Evolutionary conservation across 2,329 filamentous ascomycete genomes (phyloP).

Genomic region (Aspergillus bombycis): DNA sequence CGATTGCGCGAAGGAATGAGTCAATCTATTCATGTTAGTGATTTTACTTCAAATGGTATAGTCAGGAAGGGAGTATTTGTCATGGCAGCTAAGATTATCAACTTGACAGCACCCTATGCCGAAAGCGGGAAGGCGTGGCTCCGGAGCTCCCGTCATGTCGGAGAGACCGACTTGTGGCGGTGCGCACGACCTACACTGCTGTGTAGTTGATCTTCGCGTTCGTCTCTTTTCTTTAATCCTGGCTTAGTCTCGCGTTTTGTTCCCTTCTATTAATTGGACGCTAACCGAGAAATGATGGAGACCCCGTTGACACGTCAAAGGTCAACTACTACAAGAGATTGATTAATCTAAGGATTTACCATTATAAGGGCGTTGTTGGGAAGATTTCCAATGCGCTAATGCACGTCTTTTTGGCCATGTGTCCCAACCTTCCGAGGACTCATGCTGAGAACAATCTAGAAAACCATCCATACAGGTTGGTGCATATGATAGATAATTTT

Average conservation of each 20-base stretch:
- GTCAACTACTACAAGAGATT: not conserved
- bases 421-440: not conserved
- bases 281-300: not conserved
- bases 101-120: not conserved
- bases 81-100: not conserved
- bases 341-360: not conserved
- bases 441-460: slow-evolving; percentile 7
- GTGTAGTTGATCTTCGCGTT: too few species aligned
- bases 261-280: not conserved
- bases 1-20: not conserved
- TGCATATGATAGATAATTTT: not conserved
- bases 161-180: not conserved
- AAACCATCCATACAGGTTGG: not conserved
- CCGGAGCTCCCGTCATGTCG: slow-evolving; percentile 1
- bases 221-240: not conserved
- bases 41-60: not conserved
- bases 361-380: not conserved
- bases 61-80: not conserved
- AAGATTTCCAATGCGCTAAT: not conserved
- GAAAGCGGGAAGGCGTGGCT: not conserved
- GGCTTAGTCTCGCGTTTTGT: not conserved
- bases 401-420: slow-evolving; percentile 1
- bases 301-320: slow-evolving; percentile 2
- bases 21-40: not conserved
- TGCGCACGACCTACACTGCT: not conserved